Base-by-base conservation (phyloP, 208 protist species). In the Leishmania gerbilli region DNA sequence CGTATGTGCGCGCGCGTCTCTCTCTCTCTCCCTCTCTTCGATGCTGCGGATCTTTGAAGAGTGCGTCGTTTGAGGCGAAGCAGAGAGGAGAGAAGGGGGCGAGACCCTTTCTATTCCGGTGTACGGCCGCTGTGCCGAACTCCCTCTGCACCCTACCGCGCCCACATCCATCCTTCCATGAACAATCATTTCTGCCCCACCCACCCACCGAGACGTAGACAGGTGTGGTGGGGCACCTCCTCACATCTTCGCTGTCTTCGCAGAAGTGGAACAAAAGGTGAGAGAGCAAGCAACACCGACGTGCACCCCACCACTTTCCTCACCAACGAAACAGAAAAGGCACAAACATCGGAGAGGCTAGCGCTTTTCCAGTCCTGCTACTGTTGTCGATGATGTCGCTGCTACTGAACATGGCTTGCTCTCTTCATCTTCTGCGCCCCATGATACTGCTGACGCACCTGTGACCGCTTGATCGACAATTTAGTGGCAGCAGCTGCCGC, bases 361-460 rank as follows among this genome's bases (percentile, higher is more conserved):
- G 17, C 19, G 0, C 8, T 13, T 64, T 17, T 64, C 17, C 27
- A 13, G 11, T 21, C 0, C 62, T 67, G 3, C n/a, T 13, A 9
- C 27, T 62, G 17, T 24, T 7, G 56, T 62, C 56, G 60, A 21
- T 27, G 64, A 42, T 72, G 79, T 7, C 21, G 31, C 62, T 67
- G 62, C 62, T 8, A 6, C 62, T 40, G 17, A n/a, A 7, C 77
- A 82, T 37, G 55, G 56, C 2, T 47, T 42, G 19, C 42, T 49
- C 42, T 49, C 56, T 51, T 81, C 56, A 37, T 74, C 69, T 51
- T 71, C 79, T 71, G 56, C 31, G 71, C 67, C 56, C 58, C 17
- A 47, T 71, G 58, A 34, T 51, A 82, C 58, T 77, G 79, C 58
- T 77, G 79, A 62, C 69, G 71, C 71, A 49, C 40, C 69, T 82